Conservation (phyloP, 176 grass and related monocot genomes). For the Elaeis guineensis region DNA sequence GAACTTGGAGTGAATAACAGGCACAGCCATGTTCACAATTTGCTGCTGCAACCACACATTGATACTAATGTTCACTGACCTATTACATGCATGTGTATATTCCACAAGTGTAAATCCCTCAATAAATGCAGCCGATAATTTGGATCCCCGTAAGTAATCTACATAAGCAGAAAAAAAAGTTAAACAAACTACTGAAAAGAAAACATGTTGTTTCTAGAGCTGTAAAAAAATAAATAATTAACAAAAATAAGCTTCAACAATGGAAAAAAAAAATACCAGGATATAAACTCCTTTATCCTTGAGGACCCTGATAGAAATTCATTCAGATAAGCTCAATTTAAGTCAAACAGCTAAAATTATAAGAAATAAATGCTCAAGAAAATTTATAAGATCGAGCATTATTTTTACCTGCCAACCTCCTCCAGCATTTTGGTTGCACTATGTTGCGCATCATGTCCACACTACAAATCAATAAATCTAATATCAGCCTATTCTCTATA, state of each 20-base stretch:
- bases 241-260: background rate
- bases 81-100: constrained; percentile 78
- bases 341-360: background rate
- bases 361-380: background rate
- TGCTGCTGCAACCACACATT: too few species aligned
- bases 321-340: constrained; percentile 9
- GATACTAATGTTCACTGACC: constrained; percentile 38
- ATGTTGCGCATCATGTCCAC: constrained; percentile 68
- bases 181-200: constrained; percentile 11
- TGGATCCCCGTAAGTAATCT: constrained; percentile 98
- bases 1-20: too few species aligned
- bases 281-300: constrained; percentile 77
- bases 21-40: too few species aligned
- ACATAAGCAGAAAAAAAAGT: constrained; percentile 12
- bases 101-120: constrained; percentile 58
- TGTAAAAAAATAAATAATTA: background rate
- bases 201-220: background rate
- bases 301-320: constrained; percentile 44
- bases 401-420: constrained; percentile 60
- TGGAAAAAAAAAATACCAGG: constrained; percentile 42
- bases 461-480: constrained; percentile 45
- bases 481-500: background rate
- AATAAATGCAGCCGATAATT: constrained; percentile 67
- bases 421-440: constrained; percentile 70
- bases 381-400: background rate